These are phyloP conservation scores for Leishmania amazonensis DNA, from an alignment of 208 protist genomes.

Conservation along the genomic window DNA sequence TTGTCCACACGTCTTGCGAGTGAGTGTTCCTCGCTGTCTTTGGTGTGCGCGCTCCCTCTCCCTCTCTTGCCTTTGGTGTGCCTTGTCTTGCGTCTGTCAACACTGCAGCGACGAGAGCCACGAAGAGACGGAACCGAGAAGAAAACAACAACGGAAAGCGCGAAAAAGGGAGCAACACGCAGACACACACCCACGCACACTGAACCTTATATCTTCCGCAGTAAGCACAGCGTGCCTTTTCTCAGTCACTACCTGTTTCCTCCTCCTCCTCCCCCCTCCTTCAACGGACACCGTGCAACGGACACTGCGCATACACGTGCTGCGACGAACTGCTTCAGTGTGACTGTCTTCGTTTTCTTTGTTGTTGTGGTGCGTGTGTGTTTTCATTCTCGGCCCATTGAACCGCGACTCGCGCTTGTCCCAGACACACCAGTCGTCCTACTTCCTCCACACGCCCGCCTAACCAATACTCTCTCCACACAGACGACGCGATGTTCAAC, in stretches of 20 bases:
- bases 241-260: background rate
- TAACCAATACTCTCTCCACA: background rate
- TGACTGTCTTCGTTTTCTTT: background rate
- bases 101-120: background rate
- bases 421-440: background rate
- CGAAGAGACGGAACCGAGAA: background rate
- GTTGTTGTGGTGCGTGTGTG: background rate
- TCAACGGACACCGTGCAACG: background rate
- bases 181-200: background rate
- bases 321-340: background rate
- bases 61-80: background rate
- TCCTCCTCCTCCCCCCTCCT: background rate
- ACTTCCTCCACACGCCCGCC: background rate
- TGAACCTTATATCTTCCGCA: background rate
- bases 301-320: background rate
- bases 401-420: background rate
- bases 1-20: background rate
- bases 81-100: background rate
- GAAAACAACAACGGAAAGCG: no score
- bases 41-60: background rate
- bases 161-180: background rate
- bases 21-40: background rate
- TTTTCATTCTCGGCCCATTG: background rate
- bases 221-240: background rate
- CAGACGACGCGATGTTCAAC: constrained; percentile 22